A percentile compares a stretch with the other conserved stretches of the same genome.
Evolutionary conservation across 441 rosid species (phyloP).

Genomic region (Eruca vesicaria): DNA sequence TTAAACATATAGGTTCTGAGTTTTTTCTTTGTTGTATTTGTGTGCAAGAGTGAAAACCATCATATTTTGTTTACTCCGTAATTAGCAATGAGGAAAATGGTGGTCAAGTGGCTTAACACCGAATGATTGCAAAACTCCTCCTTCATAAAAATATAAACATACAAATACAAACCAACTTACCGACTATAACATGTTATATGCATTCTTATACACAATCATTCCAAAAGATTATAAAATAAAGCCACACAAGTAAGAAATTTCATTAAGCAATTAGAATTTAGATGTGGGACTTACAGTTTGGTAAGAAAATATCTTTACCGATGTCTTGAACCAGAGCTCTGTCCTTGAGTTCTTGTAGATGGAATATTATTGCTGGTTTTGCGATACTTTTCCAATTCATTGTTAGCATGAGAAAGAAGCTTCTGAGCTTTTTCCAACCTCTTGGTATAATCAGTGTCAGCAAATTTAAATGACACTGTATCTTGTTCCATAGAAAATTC

Average conservation of each 20-base stretch:
- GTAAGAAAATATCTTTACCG: slow-evolving; percentile 33
- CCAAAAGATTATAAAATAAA: neutral
- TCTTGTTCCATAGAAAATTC: slow-evolving; percentile 43
- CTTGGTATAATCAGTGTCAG: slow-evolving; percentile 44
- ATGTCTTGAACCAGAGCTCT: slow-evolving; percentile 39
- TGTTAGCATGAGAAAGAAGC: slow-evolving; percentile 53
- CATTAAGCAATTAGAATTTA: neutral
- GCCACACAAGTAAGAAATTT: neutral
- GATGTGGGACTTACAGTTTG: neutral
- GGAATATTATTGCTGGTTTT: slow-evolving; percentile 36
- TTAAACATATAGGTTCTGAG: too few relatives aligned
- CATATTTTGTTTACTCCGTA: slow-evolving; percentile 1
- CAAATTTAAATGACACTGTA: slow-evolving; percentile 35
- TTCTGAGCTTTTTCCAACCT: slow-evolving; percentile 55
- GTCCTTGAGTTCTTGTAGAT: slow-evolving; percentile 38
- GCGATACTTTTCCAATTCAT: slow-evolving; percentile 61
- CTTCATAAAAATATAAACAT: too few relatives aligned
- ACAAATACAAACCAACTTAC: too few relatives aligned
- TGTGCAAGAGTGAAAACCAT: too few relatives aligned
- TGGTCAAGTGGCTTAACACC: too few relatives aligned
- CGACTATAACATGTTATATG: too few relatives aligned
- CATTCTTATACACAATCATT: slow-evolving; percentile 8
- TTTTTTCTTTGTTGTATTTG: too few relatives aligned
- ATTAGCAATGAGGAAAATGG: neutral
- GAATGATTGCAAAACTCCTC: too few relatives aligned